These are phyloP conservation scores for Oryza meridionalis DNA, from an alignment of 176 grass and related monocot genomes.

Conservation along the genomic window DNA sequence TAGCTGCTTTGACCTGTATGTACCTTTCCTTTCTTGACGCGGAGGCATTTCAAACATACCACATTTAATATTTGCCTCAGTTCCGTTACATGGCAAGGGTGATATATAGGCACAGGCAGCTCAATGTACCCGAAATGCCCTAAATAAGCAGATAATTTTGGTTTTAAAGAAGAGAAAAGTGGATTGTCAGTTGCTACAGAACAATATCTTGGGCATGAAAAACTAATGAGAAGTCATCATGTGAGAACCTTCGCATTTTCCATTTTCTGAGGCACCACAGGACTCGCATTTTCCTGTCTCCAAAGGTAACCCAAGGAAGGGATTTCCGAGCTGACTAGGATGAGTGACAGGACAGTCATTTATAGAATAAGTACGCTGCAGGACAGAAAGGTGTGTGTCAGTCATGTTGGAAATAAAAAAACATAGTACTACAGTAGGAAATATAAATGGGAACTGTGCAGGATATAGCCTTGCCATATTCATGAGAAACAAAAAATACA, in stretches of 20 bases:
- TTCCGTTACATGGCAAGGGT: conserved; percentile 82
- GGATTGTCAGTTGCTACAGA: conserved; percentile 7
- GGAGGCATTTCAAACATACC: conserved; percentile 81
- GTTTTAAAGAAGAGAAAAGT: conserved; percentile 28
- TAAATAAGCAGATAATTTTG: conserved; percentile 44
- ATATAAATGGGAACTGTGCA: neutral
- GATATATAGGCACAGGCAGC: conserved; percentile 86
- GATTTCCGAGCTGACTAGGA: conserved; percentile 83
- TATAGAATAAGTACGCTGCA: conserved; percentile 65
- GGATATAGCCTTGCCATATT: neutral
- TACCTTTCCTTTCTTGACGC: conserved; percentile 91
- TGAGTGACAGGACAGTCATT: conserved; percentile 79
- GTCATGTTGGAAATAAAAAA: conserved; percentile 19
- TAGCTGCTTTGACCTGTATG: neutral
- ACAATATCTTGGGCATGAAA: neutral
- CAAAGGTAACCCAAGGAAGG: conserved; percentile 88
- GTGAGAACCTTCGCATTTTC: conserved; percentile 87
- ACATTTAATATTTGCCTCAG: conserved; percentile 69
- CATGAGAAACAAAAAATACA: neutral
- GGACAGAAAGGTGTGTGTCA: conserved; percentile 28
- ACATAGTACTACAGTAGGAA: neutral
- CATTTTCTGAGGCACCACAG: conserved; percentile 77
- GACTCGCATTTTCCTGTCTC: conserved; percentile 88
- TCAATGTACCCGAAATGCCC: conserved; percentile 96
- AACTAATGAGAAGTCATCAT: conserved; percentile 6